Base-by-base conservation (phyloP, 2,329 filamentous ascomycete genomes). In the Fusarium sacchari region DNA sequence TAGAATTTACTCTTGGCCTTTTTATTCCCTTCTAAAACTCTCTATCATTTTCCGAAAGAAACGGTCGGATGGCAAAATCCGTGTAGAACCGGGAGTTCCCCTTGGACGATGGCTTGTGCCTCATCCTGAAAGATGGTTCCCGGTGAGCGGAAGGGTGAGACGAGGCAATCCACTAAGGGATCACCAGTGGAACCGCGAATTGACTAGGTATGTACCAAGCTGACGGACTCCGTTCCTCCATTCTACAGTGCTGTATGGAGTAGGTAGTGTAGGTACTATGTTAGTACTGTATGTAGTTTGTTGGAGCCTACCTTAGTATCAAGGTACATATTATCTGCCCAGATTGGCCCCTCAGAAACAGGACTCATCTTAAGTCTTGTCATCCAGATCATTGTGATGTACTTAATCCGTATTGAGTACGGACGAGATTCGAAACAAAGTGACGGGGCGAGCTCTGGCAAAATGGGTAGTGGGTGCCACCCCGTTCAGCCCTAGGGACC, bases 401-500 rank as follows among this genome's bases (percentile, higher is more conserved):
- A 34, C 36, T 58, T 30, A 30, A 42, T 59, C 36, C 43, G 30
- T 18, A 26, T 30, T 49, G 24, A 26, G 32, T 49, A 46, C 43
- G 13, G 43, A 46, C 20, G 18, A 44, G 28, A 73, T 37, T 52
- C 49, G 60, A 71, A 73, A 47, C 67, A 39, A 43, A 56, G 22
- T 32, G 37, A 56, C 24, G n/a, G n/a, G n/a, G n/a, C n/a, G 50
- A 53, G 34, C 26, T 58, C 40, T 39, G 59, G 40, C 37, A 52
- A 30, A 37, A 26, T 50, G 34, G 28, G 24, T 43, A 59, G 61
- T 63, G 58, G 72, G 49, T 70, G 60, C 49, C 65, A 67, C 56
- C 62, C 70, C 62, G 44, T 77, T 78, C 76, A 78, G 76, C 76
- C 76, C 73, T 78, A 75, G 60, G 71, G 69, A 42, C 53, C 34